These are phyloP conservation scores for Emmonsia crescens DNA, from an alignment of 2,329 filamentous ascomycete species.

Conservation along the genomic window DNA sequence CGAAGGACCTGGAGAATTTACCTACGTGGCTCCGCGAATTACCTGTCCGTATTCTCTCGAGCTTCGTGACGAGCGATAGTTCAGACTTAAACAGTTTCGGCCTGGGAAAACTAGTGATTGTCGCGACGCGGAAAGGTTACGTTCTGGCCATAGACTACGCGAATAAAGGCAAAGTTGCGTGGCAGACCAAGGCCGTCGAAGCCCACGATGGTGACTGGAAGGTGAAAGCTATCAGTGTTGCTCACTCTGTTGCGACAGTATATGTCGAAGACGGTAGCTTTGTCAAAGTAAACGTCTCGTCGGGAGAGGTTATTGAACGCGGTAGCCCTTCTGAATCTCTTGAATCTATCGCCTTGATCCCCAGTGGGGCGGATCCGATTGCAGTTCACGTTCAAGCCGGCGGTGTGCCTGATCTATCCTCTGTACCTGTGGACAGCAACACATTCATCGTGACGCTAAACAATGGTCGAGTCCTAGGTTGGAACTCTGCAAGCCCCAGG, in stretches of 20 bases:
- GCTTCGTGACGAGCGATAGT: conserved; percentile 47
- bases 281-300: conserved; percentile 39
- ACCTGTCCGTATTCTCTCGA: conserved; percentile 56
- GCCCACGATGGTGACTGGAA: conserved; percentile 51
- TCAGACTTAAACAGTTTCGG: conserved; percentile 56
- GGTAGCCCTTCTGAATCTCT: conserved; percentile 19
- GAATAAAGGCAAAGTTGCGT: conserved; percentile 61
- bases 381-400: conserved; percentile 26
- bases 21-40: conserved; percentile 62
- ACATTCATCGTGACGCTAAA: conserved; percentile 30
- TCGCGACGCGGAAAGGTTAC: conserved; percentile 69
- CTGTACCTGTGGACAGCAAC: conserved; percentile 21
- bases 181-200: conserved; percentile 58
- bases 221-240: conserved; percentile 55
- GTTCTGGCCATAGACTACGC: conserved; percentile 71
- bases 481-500: conserved; percentile 28
- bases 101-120: conserved; percentile 72
- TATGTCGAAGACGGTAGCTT: conserved; percentile 52
- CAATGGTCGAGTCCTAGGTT: conserved; percentile 35
- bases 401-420: conserved; percentile 22
- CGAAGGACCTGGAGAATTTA: conserved; percentile 61
- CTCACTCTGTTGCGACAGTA: conserved; percentile 50
- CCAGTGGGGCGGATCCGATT: conserved; percentile 15
- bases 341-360: conserved; percentile 24
- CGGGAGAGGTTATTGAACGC: conserved; percentile 31